Evolutionary conservation across 148 eudicot species (phyloP).

Genomic region (Simmondsia chinensis): DNA sequence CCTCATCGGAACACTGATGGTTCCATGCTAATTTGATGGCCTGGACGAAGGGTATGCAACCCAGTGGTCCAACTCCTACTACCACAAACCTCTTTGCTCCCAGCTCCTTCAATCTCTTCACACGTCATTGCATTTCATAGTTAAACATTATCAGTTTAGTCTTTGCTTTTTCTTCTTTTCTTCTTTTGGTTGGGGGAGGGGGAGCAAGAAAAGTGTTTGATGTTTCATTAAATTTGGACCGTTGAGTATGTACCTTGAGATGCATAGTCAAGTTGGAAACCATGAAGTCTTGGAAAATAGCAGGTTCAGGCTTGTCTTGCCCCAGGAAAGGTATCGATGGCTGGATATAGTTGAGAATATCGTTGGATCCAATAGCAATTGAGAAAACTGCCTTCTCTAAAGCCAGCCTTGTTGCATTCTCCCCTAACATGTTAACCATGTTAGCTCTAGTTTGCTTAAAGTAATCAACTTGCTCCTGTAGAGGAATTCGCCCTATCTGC

Average conservation of each 20-base stretch:
- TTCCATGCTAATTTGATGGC: slow-evolving; percentile 27
- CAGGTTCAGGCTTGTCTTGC: slow-evolving; percentile 23
- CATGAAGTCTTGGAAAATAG: slow-evolving; percentile 36
- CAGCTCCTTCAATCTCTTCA: slow-evolving; percentile 34
- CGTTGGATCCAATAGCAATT: slow-evolving; percentile 51
- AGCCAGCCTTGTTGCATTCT: slow-evolving; percentile 13
- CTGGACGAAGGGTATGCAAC: slow-evolving; percentile 57
- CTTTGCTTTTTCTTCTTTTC: neutral
- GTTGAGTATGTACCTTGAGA: slow-evolving; percentile 34
- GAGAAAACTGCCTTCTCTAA: slow-evolving; percentile 36
- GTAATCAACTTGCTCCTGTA: slow-evolving; percentile 34
- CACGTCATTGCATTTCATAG: neutral
- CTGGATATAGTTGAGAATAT: slow-evolving; percentile 41
- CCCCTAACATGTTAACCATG: slow-evolving; percentile 37
- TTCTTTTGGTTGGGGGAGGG: neutral
- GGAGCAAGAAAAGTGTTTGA: neutral
- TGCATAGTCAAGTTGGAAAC: slow-evolving; percentile 50
- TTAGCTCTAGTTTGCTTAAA: slow-evolving; percentile 36
- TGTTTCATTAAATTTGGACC: neutral
- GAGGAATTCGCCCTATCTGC: slow-evolving; percentile 49
- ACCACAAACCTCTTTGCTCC: slow-evolving; percentile 52
- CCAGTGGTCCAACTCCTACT: slow-evolving; percentile 53
- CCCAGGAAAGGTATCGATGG: slow-evolving; percentile 36
- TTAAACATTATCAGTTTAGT: neutral
- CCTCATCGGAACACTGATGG: slow-evolving; percentile 26